Evolutionary conservation across 2,329 filamentous ascomycete species (phyloP), one percentile per base, ranked within the genome.

Genomic region (Claviceps africana): DNA sequence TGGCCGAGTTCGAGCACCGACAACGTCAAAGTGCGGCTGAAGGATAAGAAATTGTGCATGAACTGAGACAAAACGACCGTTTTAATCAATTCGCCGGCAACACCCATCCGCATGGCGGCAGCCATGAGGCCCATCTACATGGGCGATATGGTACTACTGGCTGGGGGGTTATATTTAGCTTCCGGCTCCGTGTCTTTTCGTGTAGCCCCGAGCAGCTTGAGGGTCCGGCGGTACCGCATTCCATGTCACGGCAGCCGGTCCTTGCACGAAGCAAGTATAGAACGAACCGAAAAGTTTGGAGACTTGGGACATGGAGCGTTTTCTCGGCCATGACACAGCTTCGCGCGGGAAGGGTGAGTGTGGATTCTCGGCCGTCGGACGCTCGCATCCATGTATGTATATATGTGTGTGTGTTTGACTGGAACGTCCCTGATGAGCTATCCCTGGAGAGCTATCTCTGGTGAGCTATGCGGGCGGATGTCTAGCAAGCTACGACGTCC

Each of bases 81-180:
- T n/a, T 37, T 37, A 5, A 2, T 8, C n/a, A 21, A 21, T 40
- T 21, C 39, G 10, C 19, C 39, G 39, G 19, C 39, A 40, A 40
- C 15, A 3, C 8, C n/a, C 40, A 25, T 46, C 28, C 21, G 28
- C 4, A 33, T 47, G n/a, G 25, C 28, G 44, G 17, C 25, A 31
- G 25, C 11, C 17, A 30, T 17, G 19, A 19, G n/a, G 25, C 17
- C 17, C 11, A 37, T 17, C 4, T 13, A n/a, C 21, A 5, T n/a
- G 30, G 47, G 22, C 8, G 22, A 40, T 7, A 33, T 43, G 19
- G 31, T 4, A 11, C 21, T 4, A 11, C 21, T 25, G 48, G 39
- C n/a, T 35, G 48, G 40, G 48, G 48, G 19, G 37, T 43, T 43
- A 50, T 48, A 40, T 30, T 48, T 49, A 28, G 30, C 48, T 37